Percentiles rank a stretch among this genome's conserved stretches.
These are phyloP conservation scores for Blastosporella zonata DNA, from an alignment of 1,284 basidiomycete genomes.

Conservation along the genomic window DNA sequence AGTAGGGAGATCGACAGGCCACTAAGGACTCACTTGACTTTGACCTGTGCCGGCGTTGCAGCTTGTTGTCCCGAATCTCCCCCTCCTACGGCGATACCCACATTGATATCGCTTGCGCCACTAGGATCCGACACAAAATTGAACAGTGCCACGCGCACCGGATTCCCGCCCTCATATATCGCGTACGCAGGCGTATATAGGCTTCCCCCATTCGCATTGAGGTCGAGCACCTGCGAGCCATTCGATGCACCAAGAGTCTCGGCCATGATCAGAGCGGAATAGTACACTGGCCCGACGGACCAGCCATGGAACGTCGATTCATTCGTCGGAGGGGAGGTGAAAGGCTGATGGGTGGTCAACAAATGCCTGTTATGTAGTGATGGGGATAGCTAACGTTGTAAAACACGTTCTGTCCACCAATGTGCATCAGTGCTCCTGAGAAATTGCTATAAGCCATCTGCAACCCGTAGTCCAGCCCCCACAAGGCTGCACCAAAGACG, in stretches of 20 bases:
- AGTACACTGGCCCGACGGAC: constrained; percentile 66
- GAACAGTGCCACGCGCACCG: constrained; percentile 59
- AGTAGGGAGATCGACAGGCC: background rate
- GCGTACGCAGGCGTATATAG: constrained; percentile 67
- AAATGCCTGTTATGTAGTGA: background rate
- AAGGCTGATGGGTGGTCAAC: constrained; percentile 27
- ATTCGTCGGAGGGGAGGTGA: constrained; percentile 57
- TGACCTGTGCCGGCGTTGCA: constrained; percentile 58
- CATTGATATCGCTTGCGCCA: constrained; percentile 50
- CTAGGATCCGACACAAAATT: constrained; percentile 61
- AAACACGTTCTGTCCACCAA: constrained; percentile 65
- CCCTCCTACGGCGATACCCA: constrained; percentile 38
- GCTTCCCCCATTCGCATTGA: constrained; percentile 46
- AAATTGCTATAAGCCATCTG: constrained; percentile 64
- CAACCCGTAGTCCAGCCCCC: constrained; percentile 66
- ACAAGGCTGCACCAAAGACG: constrained; percentile 69
- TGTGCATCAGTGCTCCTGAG: constrained; percentile 54
- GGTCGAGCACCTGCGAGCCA: constrained; percentile 57
- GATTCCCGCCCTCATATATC: constrained; percentile 61
- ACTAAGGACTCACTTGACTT: constrained; percentile 45
- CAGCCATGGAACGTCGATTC: constrained; percentile 53
- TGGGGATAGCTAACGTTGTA: constrained; percentile 51
- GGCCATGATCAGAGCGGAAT: constrained; percentile 63
- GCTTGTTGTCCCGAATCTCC: constrained; percentile 44
- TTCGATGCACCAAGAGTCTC: constrained; percentile 68